These are phyloP conservation scores for Teratosphaeria viscida DNA, from an alignment of 2,329 filamentous ascomycete genomes.

Conservation along the genomic window DNA sequence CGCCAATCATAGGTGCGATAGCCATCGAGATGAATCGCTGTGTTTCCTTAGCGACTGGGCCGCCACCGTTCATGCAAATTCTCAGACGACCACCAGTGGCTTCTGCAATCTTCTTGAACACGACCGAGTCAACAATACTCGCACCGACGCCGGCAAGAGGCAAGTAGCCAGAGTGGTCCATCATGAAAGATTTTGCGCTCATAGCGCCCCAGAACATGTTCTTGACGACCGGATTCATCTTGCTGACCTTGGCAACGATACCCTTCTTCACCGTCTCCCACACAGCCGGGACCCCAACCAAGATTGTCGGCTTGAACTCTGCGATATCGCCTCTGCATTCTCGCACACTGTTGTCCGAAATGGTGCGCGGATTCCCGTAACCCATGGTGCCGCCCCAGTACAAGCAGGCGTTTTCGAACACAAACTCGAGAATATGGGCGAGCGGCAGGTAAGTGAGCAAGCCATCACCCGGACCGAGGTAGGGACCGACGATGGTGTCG, in stretches of 20 bases:
- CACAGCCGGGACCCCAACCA: conserved; percentile 90
- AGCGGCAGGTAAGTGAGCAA: conserved; percentile 87
- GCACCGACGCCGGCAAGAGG: conserved; percentile 44
- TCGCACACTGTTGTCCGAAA: conserved; percentile 74
- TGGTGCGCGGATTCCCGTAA: conserved; percentile 81
- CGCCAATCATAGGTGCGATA: conserved; percentile 85
- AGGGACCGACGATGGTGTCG: conserved; percentile 63
- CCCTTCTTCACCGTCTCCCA: conserved; percentile 98
- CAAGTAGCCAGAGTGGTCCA: conserved; percentile 37
- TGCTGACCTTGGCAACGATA: conserved; percentile 67
- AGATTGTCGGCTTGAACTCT: conserved; percentile 77
- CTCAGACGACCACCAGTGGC: conserved; percentile 80
- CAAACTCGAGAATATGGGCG: conserved; percentile 92
- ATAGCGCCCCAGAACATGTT: conserved; percentile 68
- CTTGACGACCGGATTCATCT: conserved; percentile 57
- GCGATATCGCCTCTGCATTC: conserved; percentile 92
- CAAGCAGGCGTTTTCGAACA: conserved; percentile 83
- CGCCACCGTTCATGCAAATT: conserved; percentile 89
- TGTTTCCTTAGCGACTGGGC: conserved; percentile 78
- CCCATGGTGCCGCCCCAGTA: conserved; percentile 87
- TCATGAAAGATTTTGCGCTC: conserved; percentile 50
- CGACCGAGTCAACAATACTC: conserved; percentile 63
- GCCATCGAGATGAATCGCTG: conserved; percentile 85
- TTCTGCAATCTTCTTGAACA: conserved; percentile 87
- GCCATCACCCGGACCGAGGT: conserved; percentile 65